Evolutionary conservation across 257 asterid genomes (phyloP), one percentile per base, ranked within the genome.

Genomic region (Striga asiatica): DNA sequence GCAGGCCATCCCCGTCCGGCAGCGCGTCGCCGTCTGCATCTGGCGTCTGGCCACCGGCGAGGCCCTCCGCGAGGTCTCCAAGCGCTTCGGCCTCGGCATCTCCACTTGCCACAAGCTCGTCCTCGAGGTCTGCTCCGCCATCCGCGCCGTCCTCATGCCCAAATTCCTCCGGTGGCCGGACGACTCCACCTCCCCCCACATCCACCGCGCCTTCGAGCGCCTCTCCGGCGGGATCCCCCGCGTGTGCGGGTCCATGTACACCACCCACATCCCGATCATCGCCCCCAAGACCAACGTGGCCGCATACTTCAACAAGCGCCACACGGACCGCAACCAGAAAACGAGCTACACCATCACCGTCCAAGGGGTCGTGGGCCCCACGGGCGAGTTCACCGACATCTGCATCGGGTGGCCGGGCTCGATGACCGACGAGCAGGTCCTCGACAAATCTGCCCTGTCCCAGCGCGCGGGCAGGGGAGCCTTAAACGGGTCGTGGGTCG

Each of bases 351-450:
- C 98, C 0, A 74, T 86, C 9, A 83, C 96, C 0, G 79, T 86
- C 10, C 98, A 89, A 59, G 96, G 98, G 0, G 92, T 89, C 2
- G 93, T 89, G 0, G 94, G 83, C 34, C 61, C 71, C 0, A 66
- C 16, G 0, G 95, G 96, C 0, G 60, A 69, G 5, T 89, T 89
- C 42, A 79, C 94, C 0, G 98, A 89, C 56, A 77, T 89, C 5
- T 86, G 86, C 37, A 76, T 89, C 1, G 98, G 98, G 0, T 86
- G 91, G 88, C 98, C 98, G 14, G 98, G 96, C 1, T 83, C 98
- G 1, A 76, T 89, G 95, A 14, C 89, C 13, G 86, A 86, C 50
- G 94, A 86, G 23, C 84, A 80, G 12, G 84, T 89, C 2, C 65
- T 89, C 58, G 87, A 83, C 14, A 85, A 86, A 11, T 89, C 98